Percentiles rank a stretch among this genome's conserved stretches.
These are phyloP conservation scores for Botrytis byssoidea DNA, from an alignment of 2,329 filamentous ascomycete species.

Conservation along the genomic window DNA sequence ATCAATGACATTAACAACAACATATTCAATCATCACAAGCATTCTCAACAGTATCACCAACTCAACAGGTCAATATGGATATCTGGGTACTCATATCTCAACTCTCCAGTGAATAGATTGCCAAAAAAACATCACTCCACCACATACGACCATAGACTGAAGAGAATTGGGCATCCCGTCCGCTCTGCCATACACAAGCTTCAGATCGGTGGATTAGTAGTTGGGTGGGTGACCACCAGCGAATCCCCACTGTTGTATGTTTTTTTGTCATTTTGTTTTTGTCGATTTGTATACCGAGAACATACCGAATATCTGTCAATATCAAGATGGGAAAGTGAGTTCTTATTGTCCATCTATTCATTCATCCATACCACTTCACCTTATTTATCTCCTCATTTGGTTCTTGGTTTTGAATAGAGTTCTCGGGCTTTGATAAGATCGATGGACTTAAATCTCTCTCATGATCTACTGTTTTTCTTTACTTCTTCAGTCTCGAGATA, in stretches of 20 bases:
- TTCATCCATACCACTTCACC: not conserved
- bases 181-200: not conserved
- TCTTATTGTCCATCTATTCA: not conserved
- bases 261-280: too few relatives aligned
- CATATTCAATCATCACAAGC: rapidly evolving
- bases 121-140: rapidly evolving
- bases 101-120: rapidly evolving
- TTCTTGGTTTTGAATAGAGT: not conserved
- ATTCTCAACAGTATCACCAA: too few relatives aligned
- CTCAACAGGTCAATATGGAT: too few relatives aligned
- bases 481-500: not conserved
- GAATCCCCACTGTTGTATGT: too few relatives aligned
- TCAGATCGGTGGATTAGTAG: not conserved
- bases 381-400: not conserved
- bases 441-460: not conserved
- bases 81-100: too few relatives aligned
- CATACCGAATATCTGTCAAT: too few relatives aligned
- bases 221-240: not conserved
- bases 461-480: not conserved
- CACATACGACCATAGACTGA: too few relatives aligned
- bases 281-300: too few relatives aligned
- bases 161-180: not conserved
- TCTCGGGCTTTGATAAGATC: not conserved
- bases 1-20: too few relatives aligned
- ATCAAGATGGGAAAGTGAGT: not conserved